Base-by-base conservation (phyloP, 306 rosid species). In the Acacia crassicarpa region DNA sequence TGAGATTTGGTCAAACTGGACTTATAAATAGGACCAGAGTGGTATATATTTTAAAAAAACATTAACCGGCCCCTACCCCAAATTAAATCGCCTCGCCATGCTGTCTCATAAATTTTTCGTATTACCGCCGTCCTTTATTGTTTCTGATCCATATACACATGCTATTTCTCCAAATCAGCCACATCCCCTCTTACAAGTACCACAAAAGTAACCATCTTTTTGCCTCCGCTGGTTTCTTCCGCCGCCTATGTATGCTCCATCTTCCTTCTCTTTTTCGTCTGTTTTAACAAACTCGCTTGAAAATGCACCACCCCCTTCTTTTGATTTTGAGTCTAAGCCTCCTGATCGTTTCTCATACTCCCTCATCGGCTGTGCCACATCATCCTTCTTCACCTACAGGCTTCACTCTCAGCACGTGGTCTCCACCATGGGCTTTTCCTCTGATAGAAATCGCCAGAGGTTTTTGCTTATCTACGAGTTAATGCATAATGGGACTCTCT, bases 401-500 rank as follows among this genome's bases (percentile, higher is more conserved):
- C 5, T 33, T 33, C 38, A 33, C 6, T 33, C 38, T 33, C 38
- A 33, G 38, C 38, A 33, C 6, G 6, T 33, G 38, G 38, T 33
- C 38, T 33, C 38, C 38, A 0, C 6, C 38, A 33, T 33, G 5
- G 5, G 38, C 38, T 33, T 95, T 86, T 83, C 98, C 54, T 89
- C 98, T n/a, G 97, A 93, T 43, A 86, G 85, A 0, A 95, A 92
- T 70, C 93, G 92, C 3, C 91, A 92, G 1, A 85, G 98, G 40
- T 92, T 93, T 87, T 49, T 92, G 41, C 83, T 95, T 4, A 97
- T 93, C 4, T 93, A 95, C 63, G 97, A 94, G 27, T 78, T 89
- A 68, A 92, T 95, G 99, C 81, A 74, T 2, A 92, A 93, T 44
- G 98, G 98, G 0, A 95, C 92, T 80, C 87, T 95, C 67, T 98